phyloP scores from a whole-genome alignment of 2,329 filamentous ascomycete genomes.

The Fusarium sp. region DNA sequence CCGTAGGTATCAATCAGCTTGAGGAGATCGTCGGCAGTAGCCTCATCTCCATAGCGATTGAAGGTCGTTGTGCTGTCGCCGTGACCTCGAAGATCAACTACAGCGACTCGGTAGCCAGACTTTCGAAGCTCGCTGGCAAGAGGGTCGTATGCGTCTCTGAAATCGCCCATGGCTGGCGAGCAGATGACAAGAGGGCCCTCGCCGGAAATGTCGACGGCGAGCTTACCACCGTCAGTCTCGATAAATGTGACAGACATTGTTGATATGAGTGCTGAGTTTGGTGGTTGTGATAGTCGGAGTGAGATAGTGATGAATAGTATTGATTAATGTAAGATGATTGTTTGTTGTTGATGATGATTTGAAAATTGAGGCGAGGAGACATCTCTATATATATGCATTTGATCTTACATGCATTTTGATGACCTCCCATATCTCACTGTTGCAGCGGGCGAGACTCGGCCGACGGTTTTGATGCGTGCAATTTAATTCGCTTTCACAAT shows the following conservation, averaged over 20 bases:
- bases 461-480: background rate
- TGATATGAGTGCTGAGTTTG: background rate
- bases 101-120: slow-evolving; percentile 24
- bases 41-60: slow-evolving; percentile 25
- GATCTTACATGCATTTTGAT: background rate
- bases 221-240: slow-evolving; percentile 33
- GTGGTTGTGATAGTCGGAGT: too few species aligned
- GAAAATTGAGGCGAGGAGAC: too few species aligned
- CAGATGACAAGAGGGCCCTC: slow-evolving; percentile 33
- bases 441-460: slow-evolving; percentile 1
- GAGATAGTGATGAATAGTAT: background rate
- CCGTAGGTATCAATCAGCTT: slow-evolving; percentile 18
- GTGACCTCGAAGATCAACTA: slow-evolving; percentile 33
- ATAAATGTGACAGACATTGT: slow-evolving; percentile 29
- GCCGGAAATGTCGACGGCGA: slow-evolving; percentile 26
- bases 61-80: slow-evolving; percentile 28
- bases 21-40: slow-evolving; percentile 22
- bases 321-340: background rate
- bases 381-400: slow-evolving; percentile 11
- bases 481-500: slow-evolving; percentile 2
- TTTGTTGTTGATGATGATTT: background rate
- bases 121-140: slow-evolving; percentile 12
- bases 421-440: background rate
- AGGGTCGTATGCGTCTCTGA: slow-evolving; percentile 26
- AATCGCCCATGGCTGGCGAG: slow-evolving; percentile 33